Evolutionary conservation across 1,284 basidiomycete genomes (phyloP), one percentile per base, ranked within the genome.

Genomic region (Leccinum insigne): DNA sequence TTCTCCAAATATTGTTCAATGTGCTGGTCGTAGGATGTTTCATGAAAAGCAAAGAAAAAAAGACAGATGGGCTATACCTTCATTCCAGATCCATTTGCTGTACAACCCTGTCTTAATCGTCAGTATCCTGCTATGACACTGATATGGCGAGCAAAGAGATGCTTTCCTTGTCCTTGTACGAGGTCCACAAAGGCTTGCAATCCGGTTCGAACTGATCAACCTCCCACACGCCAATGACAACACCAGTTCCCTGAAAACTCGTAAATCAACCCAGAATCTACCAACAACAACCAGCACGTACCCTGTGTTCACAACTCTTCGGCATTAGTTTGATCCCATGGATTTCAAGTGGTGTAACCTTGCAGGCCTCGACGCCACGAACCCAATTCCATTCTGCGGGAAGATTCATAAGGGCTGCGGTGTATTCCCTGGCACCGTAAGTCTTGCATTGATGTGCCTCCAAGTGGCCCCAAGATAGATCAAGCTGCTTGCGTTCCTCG

Each of bases 1-100:
- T 70, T 74, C 6, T 75, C 68, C 10, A 77, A 42, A 52, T 69
- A 73, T 10, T 76, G 73, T 32, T 76, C 47, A 23, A 72, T 67
- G 2, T 59, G 68, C 70, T 70, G 38, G 47, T 13, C 13, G 3
- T 23, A 6, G 0, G 7, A 32, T 64, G 2, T 1, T 44, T n/a
- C 10, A 47, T n/a, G n/a, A 18, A 47, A 18, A 47, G 42, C 5
- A 13, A 61, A 49, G 44, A 11, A 2, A 6, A 42, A 10, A 6
- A 26, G 2, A 32, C 21, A 18, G 3, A 29, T 0, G n/a, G 1
- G 2, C 5, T 65, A 62, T 57, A 75, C 72, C 65, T 70, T 70
- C 62, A 67, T 73, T 62, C 72, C 70, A 0, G 72, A 73, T 21
- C 63, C 65, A 2, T 18, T 44, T 0, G 74, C 73, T 9, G 73